Evolutionary conservation across 2,329 filamentous ascomycete species (phyloP).

Genomic region (Fusarium acutatum): DNA sequence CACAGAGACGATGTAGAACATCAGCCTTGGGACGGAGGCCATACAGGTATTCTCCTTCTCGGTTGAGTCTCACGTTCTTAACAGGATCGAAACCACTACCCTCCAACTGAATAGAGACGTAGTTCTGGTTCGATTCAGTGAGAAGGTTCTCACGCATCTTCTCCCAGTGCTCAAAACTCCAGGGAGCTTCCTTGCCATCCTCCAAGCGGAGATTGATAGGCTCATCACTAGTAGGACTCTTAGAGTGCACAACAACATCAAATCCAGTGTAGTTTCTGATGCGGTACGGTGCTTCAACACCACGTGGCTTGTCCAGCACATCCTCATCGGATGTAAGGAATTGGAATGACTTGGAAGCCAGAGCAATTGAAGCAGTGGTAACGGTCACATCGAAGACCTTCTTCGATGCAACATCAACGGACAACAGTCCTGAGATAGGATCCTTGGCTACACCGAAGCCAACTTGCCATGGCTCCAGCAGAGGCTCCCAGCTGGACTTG

Average conservation of each 20-base stretch:
- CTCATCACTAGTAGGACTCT: conserved; percentile 70
- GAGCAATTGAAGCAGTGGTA: conserved; percentile 90
- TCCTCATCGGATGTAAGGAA: conserved; percentile 88
- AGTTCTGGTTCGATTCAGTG: conserved; percentile 80
- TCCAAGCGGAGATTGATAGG: conserved; percentile 78
- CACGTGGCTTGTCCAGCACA: conserved; percentile 90
- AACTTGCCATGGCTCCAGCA: conserved; percentile 97
- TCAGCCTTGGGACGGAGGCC: conserved; percentile 87
- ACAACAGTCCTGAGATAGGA: conserved; percentile 76
- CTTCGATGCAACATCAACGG: conserved; percentile 86
- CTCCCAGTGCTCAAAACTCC: conserved; percentile 97
- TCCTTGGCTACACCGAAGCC: conserved; percentile 88
- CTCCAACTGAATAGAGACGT: conserved; percentile 85
- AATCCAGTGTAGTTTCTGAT: conserved; percentile 98
- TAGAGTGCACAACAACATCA: conserved; percentile 83
- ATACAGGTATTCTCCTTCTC: conserved; percentile 94
- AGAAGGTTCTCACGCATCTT: conserved; percentile 94
- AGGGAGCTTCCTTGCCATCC: conserved; percentile 91
- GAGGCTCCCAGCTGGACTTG: conserved; percentile 96
- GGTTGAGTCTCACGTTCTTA: conserved; percentile 85
- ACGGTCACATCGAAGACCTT: conserved; percentile 92
- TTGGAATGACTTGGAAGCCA: conserved; percentile 91
- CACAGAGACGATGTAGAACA: conserved; percentile 86
- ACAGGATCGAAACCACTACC: conserved; percentile 94
- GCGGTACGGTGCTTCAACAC: conserved; percentile 89